Conservation (phyloP, 495 filamentous ascomycete genomes). For the Talaromyces borbonicus region DNA sequence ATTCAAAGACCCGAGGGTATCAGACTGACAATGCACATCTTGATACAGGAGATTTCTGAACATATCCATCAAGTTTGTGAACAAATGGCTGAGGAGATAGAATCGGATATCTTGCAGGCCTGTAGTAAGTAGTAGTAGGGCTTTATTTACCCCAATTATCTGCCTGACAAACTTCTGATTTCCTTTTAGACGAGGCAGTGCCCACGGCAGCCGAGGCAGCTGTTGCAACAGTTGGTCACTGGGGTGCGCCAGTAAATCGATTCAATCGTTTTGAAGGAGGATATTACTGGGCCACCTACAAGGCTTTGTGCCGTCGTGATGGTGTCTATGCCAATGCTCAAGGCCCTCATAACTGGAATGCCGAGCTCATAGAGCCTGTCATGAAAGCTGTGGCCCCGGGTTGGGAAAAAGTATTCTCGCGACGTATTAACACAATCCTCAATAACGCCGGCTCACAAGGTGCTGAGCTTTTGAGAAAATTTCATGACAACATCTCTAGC, state of each 20-base stretch:
- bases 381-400: slow-evolving; percentile 37
- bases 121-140: slow-evolving; percentile 3
- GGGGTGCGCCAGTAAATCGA: slow-evolving; percentile 33
- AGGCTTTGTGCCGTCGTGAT: slow-evolving; percentile 46
- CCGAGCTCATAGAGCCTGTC: slow-evolving; percentile 39
- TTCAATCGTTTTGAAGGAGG: slow-evolving; percentile 34
- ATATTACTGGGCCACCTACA: slow-evolving; percentile 47
- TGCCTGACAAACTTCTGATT: slow-evolving; percentile 15
- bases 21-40: neutral
- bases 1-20: neutral
- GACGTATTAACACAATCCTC: slow-evolving; percentile 30
- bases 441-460: slow-evolving; percentile 12
- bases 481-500: neutral
- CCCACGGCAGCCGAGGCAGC: slow-evolving; percentile 15
- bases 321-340: slow-evolving; percentile 27
- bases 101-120: slow-evolving; percentile 34
- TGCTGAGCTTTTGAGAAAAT: neutral
- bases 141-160: neutral
- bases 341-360: slow-evolving; percentile 15
- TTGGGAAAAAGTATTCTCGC: slow-evolving; percentile 49
- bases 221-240: slow-evolving; percentile 30
- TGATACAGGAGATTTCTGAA: slow-evolving; percentile 21
- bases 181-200: slow-evolving; percentile 16
- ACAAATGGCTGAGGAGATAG: slow-evolving; percentile 27
- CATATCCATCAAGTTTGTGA: slow-evolving; percentile 21